Evolutionary conservation across 345 rosid genomes (phyloP).

Genomic region (Dovyalis caffra): DNA sequence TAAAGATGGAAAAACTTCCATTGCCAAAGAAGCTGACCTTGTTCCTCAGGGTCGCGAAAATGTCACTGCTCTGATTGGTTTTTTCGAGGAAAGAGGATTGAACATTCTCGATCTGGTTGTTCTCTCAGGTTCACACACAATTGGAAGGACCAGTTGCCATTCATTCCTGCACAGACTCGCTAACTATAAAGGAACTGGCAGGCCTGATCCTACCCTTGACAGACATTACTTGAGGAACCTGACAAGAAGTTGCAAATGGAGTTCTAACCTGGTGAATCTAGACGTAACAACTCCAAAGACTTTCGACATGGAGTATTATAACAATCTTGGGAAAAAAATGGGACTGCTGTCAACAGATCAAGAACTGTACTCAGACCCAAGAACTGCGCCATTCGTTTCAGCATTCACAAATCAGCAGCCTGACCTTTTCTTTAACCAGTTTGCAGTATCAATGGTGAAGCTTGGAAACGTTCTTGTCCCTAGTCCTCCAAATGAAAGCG

Average conservation of each 20-base stretch:
- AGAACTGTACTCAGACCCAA: slow-evolving; percentile 39
- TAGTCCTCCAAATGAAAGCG: slow-evolving; percentile 29
- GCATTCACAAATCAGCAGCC: slow-evolving; percentile 40
- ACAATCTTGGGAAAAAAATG: slow-evolving; percentile 34
- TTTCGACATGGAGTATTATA: slow-evolving; percentile 32
- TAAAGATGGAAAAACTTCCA: slow-evolving; percentile 19
- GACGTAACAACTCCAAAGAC: slow-evolving; percentile 32
- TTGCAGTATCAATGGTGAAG: slow-evolving; percentile 54
- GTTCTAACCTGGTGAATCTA: slow-evolving; percentile 18
- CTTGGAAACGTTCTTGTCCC: slow-evolving; percentile 44
- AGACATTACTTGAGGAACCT: slow-evolving; percentile 3
- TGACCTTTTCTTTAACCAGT: slow-evolving; percentile 42
- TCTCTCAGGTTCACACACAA: slow-evolving; percentile 38
- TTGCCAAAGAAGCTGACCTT: slow-evolving; percentile 16
- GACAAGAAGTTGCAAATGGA: slow-evolving; percentile 20
- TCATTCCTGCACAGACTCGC: slow-evolving; percentile 26
- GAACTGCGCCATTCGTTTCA: slow-evolving; percentile 44
- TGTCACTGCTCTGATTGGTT: slow-evolving; percentile 11
- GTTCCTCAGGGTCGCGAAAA: slow-evolving; percentile 28
- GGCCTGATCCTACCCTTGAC: slow-evolving; percentile 23
- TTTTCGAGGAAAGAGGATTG: slow-evolving; percentile 17
- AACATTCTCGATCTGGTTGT: slow-evolving; percentile 23
- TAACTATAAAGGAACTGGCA: slow-evolving; percentile 14
- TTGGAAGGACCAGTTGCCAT: slow-evolving; percentile 36
- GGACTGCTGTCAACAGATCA: slow-evolving; percentile 54